Evolutionary conservation across 2,329 filamentous ascomycete species (phyloP), one percentile per base, ranked within the genome.

Genomic region (Xylaria sp.): DNA sequence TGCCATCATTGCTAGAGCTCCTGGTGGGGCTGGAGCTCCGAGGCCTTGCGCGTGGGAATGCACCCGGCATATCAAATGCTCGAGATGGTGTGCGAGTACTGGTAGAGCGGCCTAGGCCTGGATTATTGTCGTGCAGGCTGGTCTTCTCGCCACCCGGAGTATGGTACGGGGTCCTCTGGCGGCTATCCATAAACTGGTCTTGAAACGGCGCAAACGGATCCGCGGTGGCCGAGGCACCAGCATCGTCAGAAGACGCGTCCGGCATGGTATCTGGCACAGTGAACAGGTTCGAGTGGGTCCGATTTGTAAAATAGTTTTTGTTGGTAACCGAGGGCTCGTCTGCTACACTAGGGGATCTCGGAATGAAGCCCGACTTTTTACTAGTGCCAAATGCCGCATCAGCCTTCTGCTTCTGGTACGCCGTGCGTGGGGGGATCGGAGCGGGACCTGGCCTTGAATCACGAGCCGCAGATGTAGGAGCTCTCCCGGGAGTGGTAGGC

Each of bases 111-210:
- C 79, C 78, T n/a, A 85, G 65, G 9, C 76, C 77, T 30, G 80
- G 74, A 6, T 76, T 78, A 1, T 82, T 83, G 53, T 88, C 86
- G 67, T 87, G 88, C 0, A 86, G 83, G 54, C 88, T 85, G 4
- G 86, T 85, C 78, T 85, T 89, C 75, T 90, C 88, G 39, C 88
- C 87, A 12, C 85, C 82, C 36, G 85, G 82, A 1, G 81, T 83
- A 50, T 83, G 81, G 73, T 90, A 90, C 0, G 88, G 87, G 5
- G 85, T 86, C 71, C 86, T 86, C 63, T 87, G 82, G n/a, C 87
- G 82, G n/a, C 78, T 76, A 67, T 89, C 85, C 50, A 79, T 65
- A 51, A 80, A 80, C 0, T 77, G 77, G 4, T 84, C 82, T 73
- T 81, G 81, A 66, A 87, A 86, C 59, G 83, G 79, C 24, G 80